Evolutionary conservation across 495 filamentous ascomycete genomes (phyloP), one percentile per base, ranked within the genome.

Genomic region (Aspergillus indologenus): DNA sequence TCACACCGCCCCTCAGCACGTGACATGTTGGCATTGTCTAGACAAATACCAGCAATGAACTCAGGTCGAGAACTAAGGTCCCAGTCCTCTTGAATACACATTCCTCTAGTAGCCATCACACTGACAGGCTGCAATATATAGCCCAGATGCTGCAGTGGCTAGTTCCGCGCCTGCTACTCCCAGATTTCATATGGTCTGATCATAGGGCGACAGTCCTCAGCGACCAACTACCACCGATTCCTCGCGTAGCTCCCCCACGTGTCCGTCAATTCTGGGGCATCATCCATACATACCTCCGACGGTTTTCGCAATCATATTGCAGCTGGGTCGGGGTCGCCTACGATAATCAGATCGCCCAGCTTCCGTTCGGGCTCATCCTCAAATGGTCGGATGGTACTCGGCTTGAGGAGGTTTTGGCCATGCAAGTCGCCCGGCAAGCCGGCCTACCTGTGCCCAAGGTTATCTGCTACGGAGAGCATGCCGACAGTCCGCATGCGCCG

Each of bases 331-430:
- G 46, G 3, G 59, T 71, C 44, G 1, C 5, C 18, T 69, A 57
- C 48, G 58, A 71, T 59, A n/a, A 42, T 21, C 34, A 63, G 8
- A 68, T 71, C 26, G 29, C 63, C 1, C 62, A 75, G 50, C 56
- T 72, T 5, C 72, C 70, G 0, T 73, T 75, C 43, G 72, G 71
- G 9, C 64, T 70, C 17, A 55, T 75, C 22, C 43, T 75, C 59
- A 78, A 80, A 67, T 78, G 74, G 72, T 69, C 71, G 22, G 68
- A 78, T 58, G 60, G 72, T 19, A 78, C 70, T 9, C 64, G 69
- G n/a, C 42, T 75, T 20, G 74, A 76, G 59, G 75, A 80, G 56
- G 73, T 66, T 12, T 50, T 64, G 24, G 62, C 72, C 26, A 80
- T 75, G 68, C 58, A 73, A 61, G 66, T 76, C 53, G 71, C 70